These are phyloP conservation scores for Mycena leptocephala DNA, from an alignment of 768 basidiomycete genomes.

Conservation along the genomic window DNA sequence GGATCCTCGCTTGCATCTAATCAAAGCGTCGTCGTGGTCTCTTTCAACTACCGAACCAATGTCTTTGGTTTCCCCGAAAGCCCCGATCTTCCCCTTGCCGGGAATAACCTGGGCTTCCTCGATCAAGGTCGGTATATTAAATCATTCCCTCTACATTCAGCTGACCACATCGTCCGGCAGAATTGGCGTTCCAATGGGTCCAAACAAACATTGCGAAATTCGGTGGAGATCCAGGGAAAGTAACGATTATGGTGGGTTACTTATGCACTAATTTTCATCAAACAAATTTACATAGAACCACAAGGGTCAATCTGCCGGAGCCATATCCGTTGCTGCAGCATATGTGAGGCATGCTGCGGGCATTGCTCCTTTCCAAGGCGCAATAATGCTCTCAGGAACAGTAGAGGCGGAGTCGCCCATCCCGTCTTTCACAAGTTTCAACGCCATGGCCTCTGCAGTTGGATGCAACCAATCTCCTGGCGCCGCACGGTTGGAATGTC, in stretches of 20 bases:
- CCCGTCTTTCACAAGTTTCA: slow-evolving; percentile 21
- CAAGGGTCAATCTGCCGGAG: slow-evolving; percentile 29
- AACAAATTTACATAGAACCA: background rate
- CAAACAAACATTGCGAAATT: background rate
- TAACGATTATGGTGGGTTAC: slow-evolving; percentile 32
- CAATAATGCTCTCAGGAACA: slow-evolving; percentile 25
- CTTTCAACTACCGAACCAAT: slow-evolving; percentile 32
- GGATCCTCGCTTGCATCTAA: slow-evolving; percentile 23
- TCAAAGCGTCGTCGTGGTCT: slow-evolving; percentile 16
- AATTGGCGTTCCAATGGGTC: background rate
- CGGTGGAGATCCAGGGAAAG: background rate
- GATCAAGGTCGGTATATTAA: slow-evolving; percentile 44
- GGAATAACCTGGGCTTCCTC: slow-evolving; percentile 37
- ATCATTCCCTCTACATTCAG: background rate
- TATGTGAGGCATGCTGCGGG: background rate
- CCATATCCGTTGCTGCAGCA: background rate
- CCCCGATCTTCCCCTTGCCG: slow-evolving; percentile 25
- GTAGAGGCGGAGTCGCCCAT: background rate
- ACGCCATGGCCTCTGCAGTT: slow-evolving; percentile 27
- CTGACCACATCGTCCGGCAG: background rate
- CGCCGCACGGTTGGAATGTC: slow-evolving; percentile 37
- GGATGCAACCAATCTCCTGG: slow-evolving; percentile 41
- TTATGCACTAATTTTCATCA: background rate
- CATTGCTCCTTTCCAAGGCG: slow-evolving; percentile 25
- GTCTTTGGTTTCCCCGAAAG: slow-evolving; percentile 28